These are phyloP conservation scores for Fusarium sp. DNA, from an alignment of 2,329 filamentous ascomycete genomes.

Conservation along the genomic window DNA sequence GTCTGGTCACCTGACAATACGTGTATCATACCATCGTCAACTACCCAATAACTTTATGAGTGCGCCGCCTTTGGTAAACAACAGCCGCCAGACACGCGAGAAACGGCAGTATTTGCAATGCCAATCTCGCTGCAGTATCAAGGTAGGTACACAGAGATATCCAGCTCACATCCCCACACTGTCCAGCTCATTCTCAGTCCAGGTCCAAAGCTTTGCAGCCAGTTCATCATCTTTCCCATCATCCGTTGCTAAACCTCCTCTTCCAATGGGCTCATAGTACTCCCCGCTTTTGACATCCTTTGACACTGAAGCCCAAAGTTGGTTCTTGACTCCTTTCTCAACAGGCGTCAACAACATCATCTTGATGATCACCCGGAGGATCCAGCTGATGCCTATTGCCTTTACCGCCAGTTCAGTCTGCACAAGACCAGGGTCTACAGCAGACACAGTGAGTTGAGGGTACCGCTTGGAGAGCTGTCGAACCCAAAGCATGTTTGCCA, in stretches of 20 bases:
- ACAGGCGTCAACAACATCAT: constrained; percentile 38
- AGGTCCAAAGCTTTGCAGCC: constrained; percentile 50
- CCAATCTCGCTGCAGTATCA: neutral
- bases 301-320: constrained; percentile 57
- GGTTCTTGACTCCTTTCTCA: constrained; percentile 53
- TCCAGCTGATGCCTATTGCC: constrained; percentile 5
- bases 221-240: constrained; percentile 43
- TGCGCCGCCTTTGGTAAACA: too few species aligned
- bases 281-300: constrained; percentile 42
- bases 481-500: constrained; percentile 23
- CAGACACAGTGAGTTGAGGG: constrained; percentile 16
- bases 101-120: neutral
- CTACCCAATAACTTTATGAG: too few species aligned
- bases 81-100: too few species aligned
- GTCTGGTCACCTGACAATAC: too few species aligned
- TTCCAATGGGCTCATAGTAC: constrained; percentile 50
- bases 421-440: constrained; percentile 21
- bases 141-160: neutral
- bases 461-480: constrained; percentile 18
- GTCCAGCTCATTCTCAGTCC: constrained; percentile 50
- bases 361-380: constrained; percentile 19
- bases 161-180: neutral
- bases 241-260: constrained; percentile 35
- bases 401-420: constrained; percentile 11
- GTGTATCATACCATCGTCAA: too few species aligned